phyloP scores from a whole-genome alignment of 129 eudicot genomes.

The Flaveria trinervia region DNA sequence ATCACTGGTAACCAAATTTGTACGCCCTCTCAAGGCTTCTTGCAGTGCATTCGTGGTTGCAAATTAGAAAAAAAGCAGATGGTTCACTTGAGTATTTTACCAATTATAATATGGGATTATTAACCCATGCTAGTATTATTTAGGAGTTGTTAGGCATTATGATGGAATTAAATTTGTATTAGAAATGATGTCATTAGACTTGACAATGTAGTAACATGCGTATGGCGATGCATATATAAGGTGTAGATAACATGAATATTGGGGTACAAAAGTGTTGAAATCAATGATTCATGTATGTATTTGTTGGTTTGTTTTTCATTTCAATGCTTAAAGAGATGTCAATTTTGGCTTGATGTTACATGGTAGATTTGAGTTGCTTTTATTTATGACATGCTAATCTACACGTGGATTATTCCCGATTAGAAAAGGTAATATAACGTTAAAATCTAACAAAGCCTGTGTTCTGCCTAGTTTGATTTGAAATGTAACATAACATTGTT shows the following conservation, averaged over 20 bases:
- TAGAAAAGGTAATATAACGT: too few species aligned
- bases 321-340: too few species aligned
- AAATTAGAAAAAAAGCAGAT: conserved; percentile 10
- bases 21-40: conserved; percentile 10
- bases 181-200: conserved; percentile 5
- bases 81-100: conserved; percentile 19
- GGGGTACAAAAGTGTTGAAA: not conserved
- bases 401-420: too few species aligned
- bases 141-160: conserved; percentile 9
- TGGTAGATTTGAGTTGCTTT: too few species aligned
- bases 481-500: too few species aligned
- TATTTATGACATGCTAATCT: too few species aligned
- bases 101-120: conserved; percentile 16
- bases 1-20: not conserved
- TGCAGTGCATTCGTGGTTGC: conserved; percentile 4
- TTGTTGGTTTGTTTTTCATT: too few species aligned
- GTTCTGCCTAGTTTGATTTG: too few species aligned
- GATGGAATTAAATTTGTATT: not conserved
- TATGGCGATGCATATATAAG: conserved; percentile 19
- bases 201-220: conserved; percentile 26
- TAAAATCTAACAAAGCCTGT: too few species aligned
- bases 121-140: conserved; percentile 18
- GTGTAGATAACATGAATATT: conserved; percentile 19
- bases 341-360: too few species aligned
- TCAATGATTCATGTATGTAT: too few species aligned